Conservation (phyloP, 2,329 filamentous ascomycete genomes). For the Fusarium torreyae region DNA sequence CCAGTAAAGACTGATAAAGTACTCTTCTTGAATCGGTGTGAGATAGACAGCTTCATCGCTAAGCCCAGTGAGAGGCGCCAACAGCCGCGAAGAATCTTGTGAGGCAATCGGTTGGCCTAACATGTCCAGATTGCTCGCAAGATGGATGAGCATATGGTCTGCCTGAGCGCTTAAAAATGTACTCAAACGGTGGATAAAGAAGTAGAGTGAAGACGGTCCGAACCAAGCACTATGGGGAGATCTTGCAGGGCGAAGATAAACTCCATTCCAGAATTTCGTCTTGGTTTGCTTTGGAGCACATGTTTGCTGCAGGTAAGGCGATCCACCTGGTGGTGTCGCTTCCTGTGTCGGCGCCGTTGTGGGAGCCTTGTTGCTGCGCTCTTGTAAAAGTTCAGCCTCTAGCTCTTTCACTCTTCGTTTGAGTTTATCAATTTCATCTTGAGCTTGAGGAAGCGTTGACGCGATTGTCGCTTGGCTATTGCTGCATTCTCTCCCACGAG, state of each 20-base stretch:
- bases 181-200: conserved; percentile 22
- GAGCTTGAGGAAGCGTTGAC: conserved; percentile 19
- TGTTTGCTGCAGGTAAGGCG: neutral
- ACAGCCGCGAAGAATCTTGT: conserved; percentile 13
- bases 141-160: conserved; percentile 33
- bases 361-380: rapidly evolving
- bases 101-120: neutral
- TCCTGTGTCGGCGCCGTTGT: neutral
- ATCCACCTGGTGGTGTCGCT: conserved; percentile 7
- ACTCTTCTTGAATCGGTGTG: conserved; percentile 18
- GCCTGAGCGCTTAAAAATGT: conserved; percentile 23
- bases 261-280: conserved; percentile 16
- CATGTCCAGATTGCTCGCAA: conserved; percentile 14
- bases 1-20: conserved; percentile 21
- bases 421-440: conserved; percentile 19
- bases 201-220: conserved; percentile 21
- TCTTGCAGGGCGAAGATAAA: conserved; percentile 11
- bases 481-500: conserved; percentile 13
- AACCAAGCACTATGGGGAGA: conserved; percentile 28
- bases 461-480: neutral
- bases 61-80: conserved; percentile 2
- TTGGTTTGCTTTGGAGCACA: neutral
- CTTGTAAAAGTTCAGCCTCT: neutral
- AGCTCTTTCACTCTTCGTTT: conserved; percentile 6
- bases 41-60: conserved; percentile 8